Evolutionary conservation across 1,284 basidiomycete genomes (phyloP), one percentile per base, ranked within the genome.

Genomic region (Trametes sp.): DNA sequence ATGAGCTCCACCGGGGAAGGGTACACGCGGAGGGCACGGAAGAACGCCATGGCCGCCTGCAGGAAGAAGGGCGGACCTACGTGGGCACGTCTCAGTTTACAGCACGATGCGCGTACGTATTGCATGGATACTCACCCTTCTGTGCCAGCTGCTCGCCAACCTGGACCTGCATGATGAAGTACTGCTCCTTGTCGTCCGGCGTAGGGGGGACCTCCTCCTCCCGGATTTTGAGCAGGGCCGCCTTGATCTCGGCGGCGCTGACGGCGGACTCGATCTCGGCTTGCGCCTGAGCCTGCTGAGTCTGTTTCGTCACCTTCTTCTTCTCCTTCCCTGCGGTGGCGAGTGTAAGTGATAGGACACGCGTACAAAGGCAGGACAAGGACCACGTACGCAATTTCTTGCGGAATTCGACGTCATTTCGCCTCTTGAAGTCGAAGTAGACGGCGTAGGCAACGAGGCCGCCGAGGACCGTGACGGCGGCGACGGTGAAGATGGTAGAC

Each of bases 391-490:
- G 88, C 65, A 99, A 86, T 76, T 86, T 87, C 81, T 89, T 95
- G 77, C 97, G 89, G 86, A 99, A 99, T 14, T 84, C 82, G 42
- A 84, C 78, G 75, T 98, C 95, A 76, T 92, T 95, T 72, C 95
- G 87, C 61, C 97, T 89, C 80, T 88, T 93, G 83, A 98, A 92
- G 85, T 99, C 97, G 75, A 98, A 99, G 80, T 96, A 98, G 61
- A 88, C 82, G 38, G 90, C 93, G 76, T 97, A 98, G 21, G 88
- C 92, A 55, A 92, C 77, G 45, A 91, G 73, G 54, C 88, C 87
- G 28, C 87, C 82, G 38, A 82, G 73, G 50, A 88, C 78, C 35
- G 92, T 86, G 72, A 90, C 80, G 57, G 88, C 86, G 53, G 90
- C 85, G 73, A 90, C 82, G 65, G 92, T 86, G 75, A 82, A 65